phyloP scores from a whole-genome alignment of 129 eudicot species.

The Escallonia rubra region DNA sequence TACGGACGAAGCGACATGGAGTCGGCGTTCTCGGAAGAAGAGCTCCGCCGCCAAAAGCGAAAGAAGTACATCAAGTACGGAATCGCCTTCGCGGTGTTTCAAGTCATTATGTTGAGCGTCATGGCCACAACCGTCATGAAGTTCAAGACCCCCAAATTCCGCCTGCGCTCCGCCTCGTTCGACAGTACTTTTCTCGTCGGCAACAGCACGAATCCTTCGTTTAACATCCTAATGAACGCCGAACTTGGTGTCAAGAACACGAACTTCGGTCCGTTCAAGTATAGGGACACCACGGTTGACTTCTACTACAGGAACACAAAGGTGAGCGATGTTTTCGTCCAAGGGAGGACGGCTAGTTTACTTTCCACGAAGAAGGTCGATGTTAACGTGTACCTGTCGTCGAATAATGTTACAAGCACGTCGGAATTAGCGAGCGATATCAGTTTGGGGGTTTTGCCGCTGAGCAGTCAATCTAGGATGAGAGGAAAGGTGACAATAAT shows the following conservation, averaged over 20 bases:
- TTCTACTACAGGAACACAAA: constrained; percentile 1
- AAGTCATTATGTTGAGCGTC: constrained; percentile 1
- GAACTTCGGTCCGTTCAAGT: constrained; percentile 17
- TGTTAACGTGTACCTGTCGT: neutral
- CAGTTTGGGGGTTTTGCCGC: neutral
- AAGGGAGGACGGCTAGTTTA: neutral
- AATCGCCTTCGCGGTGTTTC: constrained; percentile 10
- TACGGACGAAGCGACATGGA: neutral
- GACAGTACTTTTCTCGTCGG: neutral
- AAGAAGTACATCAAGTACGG: constrained; percentile 2
- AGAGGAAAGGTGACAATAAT: neutral
- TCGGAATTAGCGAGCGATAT: neutral
- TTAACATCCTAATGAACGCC: neutral
- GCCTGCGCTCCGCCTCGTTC: neutral
- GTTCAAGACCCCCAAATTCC: constrained; percentile 5
- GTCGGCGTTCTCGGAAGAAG: neutral
- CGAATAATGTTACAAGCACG: neutral
- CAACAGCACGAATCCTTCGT: neutral
- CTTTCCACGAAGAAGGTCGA: neutral
- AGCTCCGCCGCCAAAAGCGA: constrained; percentile 5
- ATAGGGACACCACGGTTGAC: constrained; percentile 5
- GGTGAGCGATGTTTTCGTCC: constrained; percentile 5
- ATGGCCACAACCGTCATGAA: constrained; percentile 8
- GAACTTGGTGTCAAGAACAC: constrained; percentile 15
- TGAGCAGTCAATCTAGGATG: neutral